A percentile compares a stretch with the other conserved stretches of the same genome.
Evolutionary conservation across 345 rosid species (phyloP).

Genomic region (Turritis glabra): DNA sequence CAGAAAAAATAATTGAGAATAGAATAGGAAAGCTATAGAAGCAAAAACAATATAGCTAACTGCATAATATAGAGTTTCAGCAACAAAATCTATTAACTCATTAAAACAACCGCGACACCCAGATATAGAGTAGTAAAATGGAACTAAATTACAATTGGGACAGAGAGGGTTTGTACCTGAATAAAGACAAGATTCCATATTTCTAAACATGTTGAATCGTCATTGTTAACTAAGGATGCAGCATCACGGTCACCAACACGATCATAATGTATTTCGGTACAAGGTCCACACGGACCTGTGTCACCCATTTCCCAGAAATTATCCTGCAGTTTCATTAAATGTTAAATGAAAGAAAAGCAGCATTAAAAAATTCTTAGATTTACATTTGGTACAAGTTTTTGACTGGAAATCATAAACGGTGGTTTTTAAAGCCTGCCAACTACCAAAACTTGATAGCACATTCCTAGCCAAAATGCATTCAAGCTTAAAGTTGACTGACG

Average conservation of each 20-base stretch:
- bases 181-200: conserved; percentile 98
- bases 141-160: conserved; percentile 5
- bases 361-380: not conserved
- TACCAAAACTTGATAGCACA: not conserved
- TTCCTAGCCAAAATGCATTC: not conserved
- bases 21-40: not conserved
- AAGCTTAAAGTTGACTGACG: not conserved
- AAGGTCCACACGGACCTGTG: conserved; percentile 98
- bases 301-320: conserved; percentile 99
- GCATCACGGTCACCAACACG: conserved; percentile 88
- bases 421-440: not conserved
- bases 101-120: not conserved
- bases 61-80: not conserved
- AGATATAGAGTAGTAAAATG: conserved; percentile 15
- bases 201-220: conserved; percentile 97
- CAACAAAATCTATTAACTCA: not conserved
- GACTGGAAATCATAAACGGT: conserved; percentile 6
- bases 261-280: conserved; percentile 95
- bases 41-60: conserved; percentile 5
- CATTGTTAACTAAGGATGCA: conserved; percentile 80
- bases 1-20: conserved; percentile 8
- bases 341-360: not conserved
- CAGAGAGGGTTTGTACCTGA: conserved; percentile 58
- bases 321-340: conserved; percentile 53
- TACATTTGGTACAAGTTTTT: conserved; percentile 1